These are phyloP conservation scores for Tricholoma saponaceum DNA, from an alignment of 768 basidiomycete species.

Conservation along the genomic window DNA sequence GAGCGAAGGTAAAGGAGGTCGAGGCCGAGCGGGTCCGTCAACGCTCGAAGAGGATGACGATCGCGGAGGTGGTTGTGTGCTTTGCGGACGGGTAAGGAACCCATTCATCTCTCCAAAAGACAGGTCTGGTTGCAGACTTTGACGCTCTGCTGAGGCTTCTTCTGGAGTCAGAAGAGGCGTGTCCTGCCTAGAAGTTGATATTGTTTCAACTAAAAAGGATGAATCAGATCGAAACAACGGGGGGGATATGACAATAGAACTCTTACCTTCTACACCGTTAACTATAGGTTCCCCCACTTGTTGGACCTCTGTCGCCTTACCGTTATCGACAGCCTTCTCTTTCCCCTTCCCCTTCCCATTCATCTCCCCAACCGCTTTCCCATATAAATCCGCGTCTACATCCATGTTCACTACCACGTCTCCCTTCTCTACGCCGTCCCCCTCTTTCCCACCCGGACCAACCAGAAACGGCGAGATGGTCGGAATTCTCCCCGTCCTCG, in stretches of 20 bases:
- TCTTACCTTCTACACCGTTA: slow-evolving; percentile 1
- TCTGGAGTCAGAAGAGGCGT: background rate
- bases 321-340: slow-evolving; percentile 20
- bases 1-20: background rate
- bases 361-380: background rate
- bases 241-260: background rate
- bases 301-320: slow-evolving; percentile 27
- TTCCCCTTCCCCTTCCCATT: slow-evolving; percentile 13
- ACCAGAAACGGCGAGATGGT: slow-evolving; percentile 1
- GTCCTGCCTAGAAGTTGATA: background rate
- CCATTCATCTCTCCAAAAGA: background rate
- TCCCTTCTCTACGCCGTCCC: background rate
- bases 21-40: background rate
- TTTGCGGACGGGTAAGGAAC: background rate
- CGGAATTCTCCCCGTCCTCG: slow-evolving; percentile 46
- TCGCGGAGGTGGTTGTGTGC: background rate
- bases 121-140: background rate
- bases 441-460: background rate
- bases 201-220: background rate
- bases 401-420: background rate
- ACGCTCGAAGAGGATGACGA: background rate
- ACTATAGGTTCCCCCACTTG: slow-evolving; percentile 2
- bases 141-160: background rate
- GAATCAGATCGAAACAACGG: background rate
- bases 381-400: slow-evolving; percentile 3